Evolutionary conservation across 2,329 filamentous ascomycete species (phyloP).

Genomic region (Nothophoma quercina): DNA sequence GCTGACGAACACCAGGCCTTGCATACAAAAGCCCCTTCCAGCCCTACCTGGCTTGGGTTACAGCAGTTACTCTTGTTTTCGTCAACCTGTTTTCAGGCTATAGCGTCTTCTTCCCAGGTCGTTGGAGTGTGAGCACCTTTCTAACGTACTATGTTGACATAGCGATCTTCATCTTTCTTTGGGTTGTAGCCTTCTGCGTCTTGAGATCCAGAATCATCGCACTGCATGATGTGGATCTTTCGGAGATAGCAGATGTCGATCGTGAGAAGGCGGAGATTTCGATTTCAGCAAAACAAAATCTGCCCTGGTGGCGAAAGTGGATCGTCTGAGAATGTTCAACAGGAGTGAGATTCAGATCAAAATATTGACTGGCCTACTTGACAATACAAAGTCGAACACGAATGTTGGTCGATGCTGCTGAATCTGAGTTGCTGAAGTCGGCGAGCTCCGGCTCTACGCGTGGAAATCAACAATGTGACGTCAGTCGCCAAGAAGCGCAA

Average conservation of each 20-base stretch:
- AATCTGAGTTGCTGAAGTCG: too few species aligned
- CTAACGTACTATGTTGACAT: conserved; percentile 62
- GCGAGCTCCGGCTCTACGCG: too few species aligned
- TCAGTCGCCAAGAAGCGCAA: not conserved
- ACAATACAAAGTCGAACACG: too few species aligned
- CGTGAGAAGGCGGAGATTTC: not conserved
- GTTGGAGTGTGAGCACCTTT: conserved; percentile 60
- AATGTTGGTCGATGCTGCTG: too few species aligned
- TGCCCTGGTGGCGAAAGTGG: not conserved
- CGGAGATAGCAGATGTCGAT: not conserved
- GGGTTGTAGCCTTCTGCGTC: not conserved
- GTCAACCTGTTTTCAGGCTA: conserved; percentile 78
- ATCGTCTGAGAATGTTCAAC: too few species aligned
- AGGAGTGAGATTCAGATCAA: too few species aligned
- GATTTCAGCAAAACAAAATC: not conserved
- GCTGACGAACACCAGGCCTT: not conserved
- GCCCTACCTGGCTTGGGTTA: conserved; percentile 27
- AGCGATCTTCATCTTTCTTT: conserved; percentile 18
- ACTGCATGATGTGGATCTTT: not conserved
- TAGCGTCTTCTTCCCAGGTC: conserved; percentile 70
- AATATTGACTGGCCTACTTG: too few species aligned
- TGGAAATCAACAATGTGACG: not conserved
- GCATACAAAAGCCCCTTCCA: conserved; percentile 7
- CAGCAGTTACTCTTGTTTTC: conserved; percentile 59
- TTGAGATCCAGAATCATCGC: not conserved